Evolutionary conservation across 106 monocot species (phyloP).

Genomic region (Allium cepa): DNA sequence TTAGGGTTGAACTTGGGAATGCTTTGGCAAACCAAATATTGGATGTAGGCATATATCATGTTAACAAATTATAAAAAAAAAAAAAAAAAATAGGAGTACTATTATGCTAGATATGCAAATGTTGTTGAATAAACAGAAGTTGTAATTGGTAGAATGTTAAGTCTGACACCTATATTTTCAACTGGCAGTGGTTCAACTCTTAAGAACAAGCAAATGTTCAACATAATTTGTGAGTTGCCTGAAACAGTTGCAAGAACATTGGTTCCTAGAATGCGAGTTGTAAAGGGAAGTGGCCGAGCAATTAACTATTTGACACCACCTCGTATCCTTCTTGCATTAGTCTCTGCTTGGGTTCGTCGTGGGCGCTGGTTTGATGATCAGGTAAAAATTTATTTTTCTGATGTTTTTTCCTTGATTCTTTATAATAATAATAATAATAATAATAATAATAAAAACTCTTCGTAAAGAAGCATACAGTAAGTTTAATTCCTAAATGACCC

Average conservation of each 20-base stretch:
- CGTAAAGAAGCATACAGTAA: not conserved
- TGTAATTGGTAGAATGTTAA: no score
- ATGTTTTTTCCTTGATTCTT: no score
- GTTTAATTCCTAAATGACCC: not conserved
- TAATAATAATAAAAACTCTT: not conserved
- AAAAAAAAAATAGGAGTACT: no score
- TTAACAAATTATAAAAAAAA: no score
- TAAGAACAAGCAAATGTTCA: constrained; percentile 96
- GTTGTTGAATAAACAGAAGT: no score
- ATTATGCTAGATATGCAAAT: no score
- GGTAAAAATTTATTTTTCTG: constrained; percentile 19
- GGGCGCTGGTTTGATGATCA: constrained; percentile 98
- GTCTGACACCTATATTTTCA: not conserved
- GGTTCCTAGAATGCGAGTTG: constrained; percentile 88
- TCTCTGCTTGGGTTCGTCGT: constrained; percentile 89
- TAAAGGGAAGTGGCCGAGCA: constrained; percentile 89
- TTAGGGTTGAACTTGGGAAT: no score
- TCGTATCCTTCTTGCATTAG: constrained; percentile 82
- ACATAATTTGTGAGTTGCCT: constrained; percentile 97
- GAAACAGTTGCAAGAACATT: constrained; percentile 95
- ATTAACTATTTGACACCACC: constrained; percentile 95
- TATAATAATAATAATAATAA: not conserved
- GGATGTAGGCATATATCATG: no score
- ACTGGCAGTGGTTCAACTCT: constrained; percentile 78
- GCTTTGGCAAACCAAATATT: no score